Evolutionary conservation across 176 grass and related monocot genomes (phyloP).

Genomic region (Oryza officinalis): DNA sequence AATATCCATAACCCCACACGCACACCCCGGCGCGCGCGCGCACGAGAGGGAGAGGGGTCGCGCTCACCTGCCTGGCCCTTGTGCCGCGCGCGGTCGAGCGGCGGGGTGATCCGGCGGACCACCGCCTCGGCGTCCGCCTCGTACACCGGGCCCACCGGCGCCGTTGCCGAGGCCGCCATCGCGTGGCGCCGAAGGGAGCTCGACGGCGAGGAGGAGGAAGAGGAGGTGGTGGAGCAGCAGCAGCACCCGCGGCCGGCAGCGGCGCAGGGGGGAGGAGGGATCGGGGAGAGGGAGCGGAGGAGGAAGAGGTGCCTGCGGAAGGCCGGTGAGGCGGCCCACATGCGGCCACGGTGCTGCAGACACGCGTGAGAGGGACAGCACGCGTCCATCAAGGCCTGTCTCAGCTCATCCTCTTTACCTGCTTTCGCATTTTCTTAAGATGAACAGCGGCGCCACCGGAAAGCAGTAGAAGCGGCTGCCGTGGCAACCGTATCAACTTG

Average conservation of each 20-base stretch:
- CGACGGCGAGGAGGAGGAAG: not conserved
- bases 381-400: slow-evolving; percentile 27
- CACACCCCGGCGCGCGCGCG: not conserved
- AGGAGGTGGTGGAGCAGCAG: not conserved
- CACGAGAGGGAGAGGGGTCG: not conserved
- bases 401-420: not conserved
- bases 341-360: slow-evolving; percentile 36
- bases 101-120: slow-evolving; percentile 69
- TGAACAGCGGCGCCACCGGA: no score
- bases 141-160: slow-evolving; percentile 38
- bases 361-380: slow-evolving; percentile 32
- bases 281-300: slow-evolving; percentile 40
- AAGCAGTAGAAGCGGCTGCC: no score
- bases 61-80: slow-evolving; percentile 86
- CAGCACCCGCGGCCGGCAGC: not conserved
- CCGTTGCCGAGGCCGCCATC: slow-evolving; percentile 46
- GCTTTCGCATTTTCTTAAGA: no score
- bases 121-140: slow-evolving; percentile 82
- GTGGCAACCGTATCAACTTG: no score
- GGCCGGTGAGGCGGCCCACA: slow-evolving; percentile 56
- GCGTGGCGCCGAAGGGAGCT: not conserved
- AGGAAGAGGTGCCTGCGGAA: slow-evolving; percentile 75
- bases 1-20: no score
- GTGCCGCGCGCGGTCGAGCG: slow-evolving; percentile 56
- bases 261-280: not conserved